A percentile compares a stretch with the other conserved stretches of the same genome.
phyloP scores from a whole-genome alignment of 1,284 basidiomycete species.

The Ceratobasidium sp. region DNA sequence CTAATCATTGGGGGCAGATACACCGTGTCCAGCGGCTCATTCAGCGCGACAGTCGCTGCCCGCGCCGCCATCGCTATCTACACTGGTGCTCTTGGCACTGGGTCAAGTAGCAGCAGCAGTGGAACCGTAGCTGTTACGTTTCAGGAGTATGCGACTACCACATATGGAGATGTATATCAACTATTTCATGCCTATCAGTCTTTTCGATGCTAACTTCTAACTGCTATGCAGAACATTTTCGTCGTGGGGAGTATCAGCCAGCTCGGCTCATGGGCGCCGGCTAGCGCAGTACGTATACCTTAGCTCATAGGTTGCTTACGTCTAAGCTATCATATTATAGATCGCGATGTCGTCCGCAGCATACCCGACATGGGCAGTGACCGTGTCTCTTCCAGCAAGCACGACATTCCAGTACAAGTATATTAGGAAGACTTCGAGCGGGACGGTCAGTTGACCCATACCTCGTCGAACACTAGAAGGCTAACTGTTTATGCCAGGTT shows the following conservation, averaged over 20 bases:
- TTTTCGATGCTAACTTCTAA: not conserved
- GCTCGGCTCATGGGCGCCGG: not conserved
- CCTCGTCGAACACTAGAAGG: not conserved
- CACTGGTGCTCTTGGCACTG: slow-evolving; percentile 56
- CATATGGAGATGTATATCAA: not conserved
- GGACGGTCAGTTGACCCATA: not conserved
- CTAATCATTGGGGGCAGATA: slow-evolving; percentile 55
- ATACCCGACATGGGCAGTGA: not conserved
- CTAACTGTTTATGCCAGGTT: not conserved
- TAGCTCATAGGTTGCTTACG: not conserved
- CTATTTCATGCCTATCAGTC: not conserved
- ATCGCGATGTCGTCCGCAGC: slow-evolving; percentile 1
- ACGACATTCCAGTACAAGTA: slow-evolving; percentile 24
- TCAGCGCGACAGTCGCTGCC: slow-evolving; percentile 64
- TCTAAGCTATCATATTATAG: not conserved
- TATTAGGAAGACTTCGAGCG: slow-evolving; percentile 2
- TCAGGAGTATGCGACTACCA: not conserved
- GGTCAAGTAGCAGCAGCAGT: not conserved
- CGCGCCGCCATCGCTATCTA: slow-evolving; percentile 70
- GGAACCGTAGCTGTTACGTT: not conserved
- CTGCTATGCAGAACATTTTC: slow-evolving; percentile 16
- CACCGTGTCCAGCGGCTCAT: slow-evolving; percentile 64
- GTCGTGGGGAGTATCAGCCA: not conserved
- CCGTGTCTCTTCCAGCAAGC: not conserved
- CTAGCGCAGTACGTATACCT: not conserved